Evolutionary conservation across 108 stramenopile species (phyloP).

Genomic region (Parmales sp.): DNA sequence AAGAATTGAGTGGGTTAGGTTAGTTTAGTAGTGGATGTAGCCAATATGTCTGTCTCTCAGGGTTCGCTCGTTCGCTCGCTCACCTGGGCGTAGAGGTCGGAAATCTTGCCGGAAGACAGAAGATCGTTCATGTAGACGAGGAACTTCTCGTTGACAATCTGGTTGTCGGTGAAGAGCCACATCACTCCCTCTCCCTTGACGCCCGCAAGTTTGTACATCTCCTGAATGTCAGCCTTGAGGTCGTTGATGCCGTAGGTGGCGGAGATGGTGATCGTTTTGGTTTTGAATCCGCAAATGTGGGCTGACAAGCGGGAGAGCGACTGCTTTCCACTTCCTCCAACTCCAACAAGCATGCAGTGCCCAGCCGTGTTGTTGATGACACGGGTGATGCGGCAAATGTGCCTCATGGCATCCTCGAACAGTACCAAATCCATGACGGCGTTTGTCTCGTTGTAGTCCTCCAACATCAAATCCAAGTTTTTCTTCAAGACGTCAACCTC

Average conservation of each 20-base stretch:
- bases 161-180: conserved; percentile 48
- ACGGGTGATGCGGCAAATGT: conserved; percentile 52
- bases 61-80: too few relatives aligned
- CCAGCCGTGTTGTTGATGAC: conserved; percentile 50
- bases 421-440: conserved; percentile 55
- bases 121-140: conserved; percentile 56
- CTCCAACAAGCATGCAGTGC: conserved; percentile 61
- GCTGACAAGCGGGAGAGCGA: conserved; percentile 47
- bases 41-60: too few relatives aligned
- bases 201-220: conserved; percentile 47
- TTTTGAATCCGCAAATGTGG: conserved; percentile 38
- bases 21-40: too few relatives aligned
- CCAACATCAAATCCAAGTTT: conserved; percentile 36
- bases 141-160: conserved; percentile 61
- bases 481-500: conserved; percentile 20
- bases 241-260: conserved; percentile 50
- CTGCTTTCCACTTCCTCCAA: conserved; percentile 56
- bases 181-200: conserved; percentile 50
- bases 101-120: conserved; percentile 46
- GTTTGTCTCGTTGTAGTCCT: conserved; percentile 58
- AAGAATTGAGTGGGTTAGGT: too few relatives aligned
- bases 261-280: conserved; percentile 41
- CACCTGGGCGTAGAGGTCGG: conserved; percentile 49
- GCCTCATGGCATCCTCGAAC: conserved; percentile 62
- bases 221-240: conserved; percentile 53